These are phyloP conservation scores for Fabrea salina DNA, from an alignment of 169 alveolate species.

Conservation along the genomic window DNA sequence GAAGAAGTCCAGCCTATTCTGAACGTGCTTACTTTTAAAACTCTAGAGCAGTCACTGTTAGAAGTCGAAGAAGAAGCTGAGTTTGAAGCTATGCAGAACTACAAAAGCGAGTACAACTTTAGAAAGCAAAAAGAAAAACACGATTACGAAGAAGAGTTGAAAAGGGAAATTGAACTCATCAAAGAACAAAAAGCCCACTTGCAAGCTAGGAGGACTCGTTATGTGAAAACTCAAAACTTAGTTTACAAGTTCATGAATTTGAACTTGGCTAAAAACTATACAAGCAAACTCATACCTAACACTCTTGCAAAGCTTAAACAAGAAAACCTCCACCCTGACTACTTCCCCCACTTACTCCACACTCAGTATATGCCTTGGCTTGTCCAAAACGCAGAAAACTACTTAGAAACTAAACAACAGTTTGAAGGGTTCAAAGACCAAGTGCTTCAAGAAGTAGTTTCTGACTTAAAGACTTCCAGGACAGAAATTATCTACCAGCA, in stretches of 20 bases:
- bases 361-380: background rate
- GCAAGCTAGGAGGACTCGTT: background rate
- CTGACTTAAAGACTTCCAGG: background rate
- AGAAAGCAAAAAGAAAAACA: constrained; percentile 54
- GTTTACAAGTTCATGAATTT: constrained; percentile 8
- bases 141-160: constrained; percentile 27
- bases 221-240: background rate
- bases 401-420: background rate
- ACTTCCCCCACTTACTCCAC: background rate
- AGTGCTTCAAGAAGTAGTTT: background rate
- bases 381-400: background rate
- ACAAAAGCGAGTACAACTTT: constrained; percentile 46
- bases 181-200: background rate
- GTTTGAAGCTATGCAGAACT: constrained; percentile 48
- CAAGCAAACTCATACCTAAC: constrained; percentile 12
- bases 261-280: constrained; percentile 15
- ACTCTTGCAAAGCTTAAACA: background rate
- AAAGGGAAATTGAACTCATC: constrained; percentile 6
- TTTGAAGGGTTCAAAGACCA: background rate
- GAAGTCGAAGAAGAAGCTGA: constrained; percentile 78
- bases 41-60: constrained; percentile 71
- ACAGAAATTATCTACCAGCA: background rate
- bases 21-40: constrained; percentile 74
- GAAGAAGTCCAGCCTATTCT: constrained; percentile 82
- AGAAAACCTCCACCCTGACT: background rate